Evolutionary conservation across 2,329 filamentous ascomycete genomes (phyloP), one percentile per base, ranked within the genome.

Genomic region (Sphaerulina musiva): DNA sequence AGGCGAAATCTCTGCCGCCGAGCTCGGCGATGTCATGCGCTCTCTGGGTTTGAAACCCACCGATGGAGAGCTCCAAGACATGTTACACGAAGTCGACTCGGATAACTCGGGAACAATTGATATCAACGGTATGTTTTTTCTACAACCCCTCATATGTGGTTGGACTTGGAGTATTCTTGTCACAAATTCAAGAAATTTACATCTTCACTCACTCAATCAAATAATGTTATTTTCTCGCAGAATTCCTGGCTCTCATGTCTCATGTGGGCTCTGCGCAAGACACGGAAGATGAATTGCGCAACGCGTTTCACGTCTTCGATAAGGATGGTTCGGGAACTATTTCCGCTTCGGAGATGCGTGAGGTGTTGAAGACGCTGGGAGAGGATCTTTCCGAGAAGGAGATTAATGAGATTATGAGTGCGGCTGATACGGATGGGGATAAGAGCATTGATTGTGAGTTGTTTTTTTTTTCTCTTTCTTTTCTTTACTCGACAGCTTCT

Each of bases 1-100:
- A 59, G 57, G 57, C 48, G 57, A 57, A 43, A 59, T 59, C 45
- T 57, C 57, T 26, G 55, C 57, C 10, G 54, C 51, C 29, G 57
- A 59, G 38, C 54, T 59, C 9, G 57, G 57, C 46, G 52, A 52
- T 34, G 57, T 59, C 14, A 59, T 59, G 57, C 54, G 54, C 17
- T 54, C 54, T 14, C 49, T 59, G 4, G 57, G 57, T 36, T 51
- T 54, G 29, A 57, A 52, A 38, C 57, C 57, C 20, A 59, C 51
- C 17, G 57, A 59, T 9, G 42, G 48, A 26, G 57, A 59, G 39
- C 48, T 59, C 9, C 51, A 57, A 45, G 57, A 59, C 38, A 57
- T 59, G 57, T 43, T 59, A 12, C 48, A 54, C 39, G 57, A 59
- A 51, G 57, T 59, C 45, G 57, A 59, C 34, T 51, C 49, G 6